Percentiles rank a stretch among this genome's conserved stretches.
Conservation (phyloP, 1,284 basidiomycete genomes). For the Melampsora larici-populina region DNA sequence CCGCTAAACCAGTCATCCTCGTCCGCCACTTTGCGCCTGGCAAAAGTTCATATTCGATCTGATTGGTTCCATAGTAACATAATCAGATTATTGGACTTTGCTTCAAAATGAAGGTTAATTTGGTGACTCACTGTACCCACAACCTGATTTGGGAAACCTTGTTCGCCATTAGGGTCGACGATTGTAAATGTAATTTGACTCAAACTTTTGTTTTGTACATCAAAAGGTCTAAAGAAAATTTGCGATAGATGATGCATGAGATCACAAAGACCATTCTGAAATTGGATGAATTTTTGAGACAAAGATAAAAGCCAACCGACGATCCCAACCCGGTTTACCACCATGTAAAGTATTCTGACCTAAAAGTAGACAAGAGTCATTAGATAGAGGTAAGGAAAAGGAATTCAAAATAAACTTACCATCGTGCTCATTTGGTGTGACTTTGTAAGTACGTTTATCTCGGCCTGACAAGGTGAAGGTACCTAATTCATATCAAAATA, state of each 20-base stretch:
- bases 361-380: neutral
- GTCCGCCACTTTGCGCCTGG: conserved; percentile 59
- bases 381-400: neutral
- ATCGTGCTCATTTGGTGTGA: conserved; percentile 45
- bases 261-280: neutral
- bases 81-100: neutral
- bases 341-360: conserved; percentile 37
- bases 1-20: conserved; percentile 58
- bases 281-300: neutral
- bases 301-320: conserved; percentile 18
- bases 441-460: conserved; percentile 32
- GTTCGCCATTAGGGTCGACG: conserved; percentile 29
- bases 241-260: neutral
- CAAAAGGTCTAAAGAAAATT: conserved; percentile 14
- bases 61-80: neutral
- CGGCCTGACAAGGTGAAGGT: conserved; percentile 40
- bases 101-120: neutral
- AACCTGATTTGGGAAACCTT: conserved; percentile 37
- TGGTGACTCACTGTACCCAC: conserved; percentile 17
- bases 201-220: conserved; percentile 32
- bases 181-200: conserved; percentile 31
- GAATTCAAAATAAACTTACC: neutral
- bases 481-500: conserved; percentile 27
- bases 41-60: conserved; percentile 61
- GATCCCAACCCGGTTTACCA: conserved; percentile 39